phyloP scores from a whole-genome alignment of 192 early-diverging fungal species.

The Coemansia sp. region DNA sequence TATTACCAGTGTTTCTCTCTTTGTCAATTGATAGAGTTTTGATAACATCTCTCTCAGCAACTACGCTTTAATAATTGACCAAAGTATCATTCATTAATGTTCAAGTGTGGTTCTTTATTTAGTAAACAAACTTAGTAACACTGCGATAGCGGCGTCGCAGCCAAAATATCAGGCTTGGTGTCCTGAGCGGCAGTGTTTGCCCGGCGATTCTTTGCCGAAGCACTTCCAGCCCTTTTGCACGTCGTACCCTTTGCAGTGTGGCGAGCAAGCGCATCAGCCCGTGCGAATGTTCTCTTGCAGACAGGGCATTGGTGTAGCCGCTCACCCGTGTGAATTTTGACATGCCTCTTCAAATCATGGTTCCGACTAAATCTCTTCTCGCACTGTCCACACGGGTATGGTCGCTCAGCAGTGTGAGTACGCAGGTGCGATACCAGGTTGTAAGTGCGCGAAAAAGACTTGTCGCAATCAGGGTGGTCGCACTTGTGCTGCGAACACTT shows the following conservation, averaged over 20 bases:
- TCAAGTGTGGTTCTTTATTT: too few species aligned
- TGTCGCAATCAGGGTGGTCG: conserved; percentile 76
- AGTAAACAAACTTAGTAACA: too few species aligned
- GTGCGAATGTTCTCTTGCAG: conserved; percentile 55
- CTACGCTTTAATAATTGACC: too few species aligned
- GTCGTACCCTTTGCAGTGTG: conserved; percentile 55
- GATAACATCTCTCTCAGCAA: too few species aligned
- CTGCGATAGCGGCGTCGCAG: not conserved
- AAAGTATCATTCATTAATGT: too few species aligned
- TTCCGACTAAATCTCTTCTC: conserved; percentile 72
- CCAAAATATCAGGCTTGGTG: not conserved
- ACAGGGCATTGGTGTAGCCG: conserved; percentile 64
- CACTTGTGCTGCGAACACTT: conserved; percentile 57
- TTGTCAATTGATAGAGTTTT: too few species aligned
- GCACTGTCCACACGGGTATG: conserved; percentile 71
- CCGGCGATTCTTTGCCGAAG: conserved; percentile 4
- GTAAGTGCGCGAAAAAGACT: conserved; percentile 84
- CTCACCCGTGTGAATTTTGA: conserved; percentile 66
- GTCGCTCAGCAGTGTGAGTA: conserved; percentile 79
- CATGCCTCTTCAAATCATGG: conserved; percentile 80
- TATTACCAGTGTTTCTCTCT: too few species aligned
- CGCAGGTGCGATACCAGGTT: conserved; percentile 85
- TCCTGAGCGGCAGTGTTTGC: not conserved
- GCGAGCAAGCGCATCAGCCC: conserved; percentile 52
- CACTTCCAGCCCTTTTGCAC: conserved; percentile 45